Evolutionary conservation across 2,329 filamentous ascomycete genomes (phyloP).

Genomic region (Truncatella angustata): DNA sequence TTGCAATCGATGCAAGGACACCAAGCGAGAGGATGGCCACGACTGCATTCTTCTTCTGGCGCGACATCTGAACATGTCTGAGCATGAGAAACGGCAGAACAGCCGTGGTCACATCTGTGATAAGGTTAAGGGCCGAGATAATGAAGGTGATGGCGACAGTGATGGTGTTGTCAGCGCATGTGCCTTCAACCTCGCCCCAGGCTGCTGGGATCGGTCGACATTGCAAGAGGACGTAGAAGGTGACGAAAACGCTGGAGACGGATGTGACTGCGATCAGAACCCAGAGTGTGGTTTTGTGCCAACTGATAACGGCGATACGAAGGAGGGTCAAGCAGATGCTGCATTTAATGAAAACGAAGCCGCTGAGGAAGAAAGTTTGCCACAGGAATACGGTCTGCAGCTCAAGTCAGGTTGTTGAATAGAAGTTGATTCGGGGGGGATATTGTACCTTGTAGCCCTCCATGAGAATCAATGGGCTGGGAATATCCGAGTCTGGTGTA

Average conservation of each 20-base stretch:
- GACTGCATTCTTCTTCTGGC: constrained; percentile 10
- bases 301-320: constrained; percentile 12
- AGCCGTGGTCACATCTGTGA: constrained; percentile 9
- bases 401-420: too few species aligned
- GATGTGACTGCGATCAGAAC: constrained; percentile 11
- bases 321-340: constrained; percentile 17
- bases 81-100: constrained; percentile 12
- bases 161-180: constrained; percentile 4
- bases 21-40: constrained; percentile 11
- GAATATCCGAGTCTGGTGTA: constrained; percentile 5
- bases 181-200: constrained; percentile 13
- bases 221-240: constrained; percentile 11
- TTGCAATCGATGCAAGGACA: constrained; percentile 12
- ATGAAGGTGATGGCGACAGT: constrained; percentile 15
- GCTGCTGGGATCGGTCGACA: constrained; percentile 14
- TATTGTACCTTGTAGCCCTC: neutral
- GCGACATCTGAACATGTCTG: constrained; percentile 10
- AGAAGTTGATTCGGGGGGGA: neutral
- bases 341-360: constrained; percentile 15
- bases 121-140: constrained; percentile 13
- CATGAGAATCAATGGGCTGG: neutral
- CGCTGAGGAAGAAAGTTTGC: constrained; percentile 16
- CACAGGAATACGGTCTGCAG: constrained; percentile 9
- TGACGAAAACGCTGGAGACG: constrained; percentile 9
- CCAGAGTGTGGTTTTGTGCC: constrained; percentile 13